Evolutionary conservation across 176 grass and related monocot genomes (phyloP).

Genomic region (Ensete glaucum): DNA sequence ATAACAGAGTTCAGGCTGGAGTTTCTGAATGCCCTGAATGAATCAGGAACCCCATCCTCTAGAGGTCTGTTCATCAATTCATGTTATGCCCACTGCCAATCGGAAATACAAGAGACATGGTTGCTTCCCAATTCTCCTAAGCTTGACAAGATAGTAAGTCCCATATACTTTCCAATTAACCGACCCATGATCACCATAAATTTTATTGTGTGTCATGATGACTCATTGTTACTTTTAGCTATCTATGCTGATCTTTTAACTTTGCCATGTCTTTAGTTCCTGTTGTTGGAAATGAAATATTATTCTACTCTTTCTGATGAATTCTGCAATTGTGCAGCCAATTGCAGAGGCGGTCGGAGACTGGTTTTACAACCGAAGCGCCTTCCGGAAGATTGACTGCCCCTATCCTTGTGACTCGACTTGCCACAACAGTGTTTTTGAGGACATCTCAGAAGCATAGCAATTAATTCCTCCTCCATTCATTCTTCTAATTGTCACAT

Average conservation of each 20-base stretch:
- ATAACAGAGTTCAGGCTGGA: conserved; percentile 30
- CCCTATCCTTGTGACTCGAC: conserved; percentile 54
- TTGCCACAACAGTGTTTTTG: conserved; percentile 22
- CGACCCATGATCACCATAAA: background rate
- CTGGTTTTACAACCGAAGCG: conserved; percentile 54
- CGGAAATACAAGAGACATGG: conserved; percentile 27
- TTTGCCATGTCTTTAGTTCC: background rate
- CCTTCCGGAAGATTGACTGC: conserved; percentile 38
- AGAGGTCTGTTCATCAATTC: conserved; percentile 54
- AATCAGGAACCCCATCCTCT: background rate
- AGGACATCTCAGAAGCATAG: background rate
- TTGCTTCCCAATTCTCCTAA: conserved; percentile 31
- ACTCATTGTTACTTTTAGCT: background rate
- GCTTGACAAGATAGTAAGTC: conserved; percentile 36
- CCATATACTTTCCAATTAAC: background rate
- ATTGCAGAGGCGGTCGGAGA: conserved; percentile 57
- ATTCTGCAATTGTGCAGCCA: conserved; percentile 30
- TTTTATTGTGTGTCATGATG: background rate
- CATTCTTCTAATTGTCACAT: too few species aligned
- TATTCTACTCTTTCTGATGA: background rate
- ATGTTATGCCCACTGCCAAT: conserved; percentile 65
- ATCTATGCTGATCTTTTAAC: background rate
- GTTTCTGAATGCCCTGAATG: conserved; percentile 32
- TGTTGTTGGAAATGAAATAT: background rate
- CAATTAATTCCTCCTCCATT: background rate